These are phyloP conservation scores for Heimioporus sp. DNA, from an alignment of 768 basidiomycete species.

Conservation along the genomic window DNA sequence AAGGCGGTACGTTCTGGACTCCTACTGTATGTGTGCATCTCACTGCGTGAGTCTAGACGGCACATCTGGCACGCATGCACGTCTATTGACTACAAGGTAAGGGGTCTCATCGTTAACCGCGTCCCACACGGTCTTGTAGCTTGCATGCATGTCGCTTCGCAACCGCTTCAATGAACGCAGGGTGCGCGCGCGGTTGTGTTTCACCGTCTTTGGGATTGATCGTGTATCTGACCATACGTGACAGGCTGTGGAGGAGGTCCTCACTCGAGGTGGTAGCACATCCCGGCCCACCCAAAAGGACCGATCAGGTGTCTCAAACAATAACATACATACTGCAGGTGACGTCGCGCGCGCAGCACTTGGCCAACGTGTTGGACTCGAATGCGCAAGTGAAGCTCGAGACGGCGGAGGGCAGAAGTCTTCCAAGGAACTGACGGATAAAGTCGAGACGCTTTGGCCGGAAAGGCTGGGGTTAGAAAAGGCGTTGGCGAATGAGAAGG, in stretches of 20 bases:
- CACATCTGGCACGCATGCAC: constrained; percentile 71
- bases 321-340: too few species aligned
- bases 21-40: too few species aligned
- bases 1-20: too few species aligned
- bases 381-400: too few species aligned
- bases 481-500: constrained; percentile 37
- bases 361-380: too few species aligned
- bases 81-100: constrained; percentile 70
- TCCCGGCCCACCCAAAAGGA: too few species aligned
- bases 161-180: constrained; percentile 65
- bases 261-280: constrained; percentile 69
- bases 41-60: constrained; percentile 37
- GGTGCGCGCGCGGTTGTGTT: constrained; percentile 67
- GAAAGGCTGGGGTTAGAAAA: constrained; percentile 41
- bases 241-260: constrained; percentile 77
- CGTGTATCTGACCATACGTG: not conserved
- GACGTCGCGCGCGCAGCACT: too few species aligned
- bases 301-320: too few species aligned
- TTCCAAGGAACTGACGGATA: constrained; percentile 29
- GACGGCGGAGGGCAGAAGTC: too few species aligned
- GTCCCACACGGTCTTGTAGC: constrained; percentile 38
- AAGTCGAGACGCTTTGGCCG: constrained; percentile 35
- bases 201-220: not conserved
- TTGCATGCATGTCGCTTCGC: constrained; percentile 62
- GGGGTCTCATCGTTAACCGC: constrained; percentile 6